Evolutionary conservation across 2,329 filamentous ascomycete genomes (phyloP), one percentile per base, ranked within the genome.

Genomic region (Talaromyces sp.): DNA sequence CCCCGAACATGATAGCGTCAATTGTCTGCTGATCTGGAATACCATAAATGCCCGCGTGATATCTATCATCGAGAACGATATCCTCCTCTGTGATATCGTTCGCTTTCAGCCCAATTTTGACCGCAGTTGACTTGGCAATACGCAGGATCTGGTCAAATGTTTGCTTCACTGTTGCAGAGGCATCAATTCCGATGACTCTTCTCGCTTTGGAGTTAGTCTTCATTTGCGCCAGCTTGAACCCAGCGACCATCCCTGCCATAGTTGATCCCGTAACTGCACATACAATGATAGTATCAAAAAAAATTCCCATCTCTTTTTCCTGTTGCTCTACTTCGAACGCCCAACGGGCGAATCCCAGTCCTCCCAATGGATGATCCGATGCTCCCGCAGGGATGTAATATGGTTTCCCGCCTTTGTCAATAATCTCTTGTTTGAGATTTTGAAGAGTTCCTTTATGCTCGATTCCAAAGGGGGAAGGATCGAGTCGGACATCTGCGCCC

Each of bases 301-400:
- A 88, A 11, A 90, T 71, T 0, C 86, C 87, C 31, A 86, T 68
- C 67, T 83, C 79, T 67, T 79, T 77, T 76, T 91, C 89, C 75
- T 91, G 88, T 67, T 81, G 79, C 56, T 81, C 81, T 0, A 92
- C 86, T 75, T 91, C 89, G 41, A 90, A 87, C 1, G 88, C 88
- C 86, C 88, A 91, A 2, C 88, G 80, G 8, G 88, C 88, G 70
- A 91, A 91, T 0, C 89, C 89, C 16, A 91, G 74, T 0, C 89
- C 89, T 3, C 89, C 89, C 0, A 90, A 80, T 0, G 87, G 87
- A 72, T 91, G 89, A 73, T 90, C 88, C 0, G 86, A 89, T 1
- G 88, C 88, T 0, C 89, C 89, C 0, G 88, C 88, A 3, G 89
- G 89, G 68, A 91, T 90, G 72, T 88, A 89, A 72, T 91, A 92